Evolutionary conservation across 1,284 basidiomycete species (phyloP).

Genomic region (Psilocybe mexicana): DNA sequence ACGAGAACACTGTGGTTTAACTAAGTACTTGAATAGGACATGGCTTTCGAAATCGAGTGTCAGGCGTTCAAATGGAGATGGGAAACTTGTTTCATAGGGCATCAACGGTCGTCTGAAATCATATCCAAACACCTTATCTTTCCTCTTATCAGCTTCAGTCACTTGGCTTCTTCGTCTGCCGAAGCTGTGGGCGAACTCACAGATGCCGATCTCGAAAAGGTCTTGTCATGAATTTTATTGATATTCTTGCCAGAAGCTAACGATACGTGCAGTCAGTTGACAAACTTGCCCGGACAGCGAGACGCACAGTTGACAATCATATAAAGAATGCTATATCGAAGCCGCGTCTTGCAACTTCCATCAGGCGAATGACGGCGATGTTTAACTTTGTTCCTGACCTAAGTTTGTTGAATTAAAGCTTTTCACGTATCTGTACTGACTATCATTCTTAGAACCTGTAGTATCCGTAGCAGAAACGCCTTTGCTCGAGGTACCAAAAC

Average conservation of each 20-base stretch:
- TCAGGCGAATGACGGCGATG: slow-evolving; percentile 68
- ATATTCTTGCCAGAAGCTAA: slow-evolving; percentile 7
- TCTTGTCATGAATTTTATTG: slow-evolving; percentile 21
- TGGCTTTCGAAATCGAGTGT: slow-evolving; percentile 60
- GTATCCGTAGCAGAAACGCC: slow-evolving; percentile 41
- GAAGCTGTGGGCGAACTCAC: slow-evolving; percentile 56
- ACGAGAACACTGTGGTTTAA: background rate
- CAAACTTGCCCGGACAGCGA: slow-evolving; percentile 63
- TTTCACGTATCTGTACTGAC: slow-evolving; percentile 11
- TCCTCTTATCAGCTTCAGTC: slow-evolving; percentile 68
- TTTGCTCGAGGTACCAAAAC: slow-evolving; percentile 31
- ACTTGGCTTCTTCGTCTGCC: slow-evolving; percentile 63
- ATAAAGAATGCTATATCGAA: slow-evolving; percentile 67
- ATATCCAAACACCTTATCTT: slow-evolving; percentile 75
- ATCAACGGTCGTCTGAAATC: slow-evolving; percentile 64
- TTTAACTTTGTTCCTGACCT: slow-evolving; percentile 62
- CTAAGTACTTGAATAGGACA: slow-evolving; percentile 46
- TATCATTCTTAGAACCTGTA: slow-evolving; percentile 39
- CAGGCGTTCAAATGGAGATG: slow-evolving; percentile 72
- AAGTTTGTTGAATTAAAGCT: slow-evolving; percentile 47
- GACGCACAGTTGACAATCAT: slow-evolving; percentile 68
- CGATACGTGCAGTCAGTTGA: slow-evolving; percentile 55
- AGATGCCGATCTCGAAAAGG: slow-evolving; percentile 66
- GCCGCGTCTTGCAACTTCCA: slow-evolving; percentile 61
- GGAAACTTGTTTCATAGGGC: slow-evolving; percentile 67